Evolutionary conservation across 805 yeast species (phyloP).

Genomic region (Spathaspora passalidarum): DNA sequence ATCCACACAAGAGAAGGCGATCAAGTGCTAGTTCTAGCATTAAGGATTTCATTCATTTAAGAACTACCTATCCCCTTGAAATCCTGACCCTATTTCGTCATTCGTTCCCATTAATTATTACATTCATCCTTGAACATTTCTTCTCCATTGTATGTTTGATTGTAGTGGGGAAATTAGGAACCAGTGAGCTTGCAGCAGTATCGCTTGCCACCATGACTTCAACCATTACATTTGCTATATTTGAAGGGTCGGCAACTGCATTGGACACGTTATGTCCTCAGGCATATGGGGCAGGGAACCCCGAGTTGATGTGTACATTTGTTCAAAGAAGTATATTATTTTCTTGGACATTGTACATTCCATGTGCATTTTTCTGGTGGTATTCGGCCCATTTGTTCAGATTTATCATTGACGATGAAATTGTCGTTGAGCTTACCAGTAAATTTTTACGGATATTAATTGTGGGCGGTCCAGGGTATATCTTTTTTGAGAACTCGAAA

Average conservation of each 20-base stretch:
- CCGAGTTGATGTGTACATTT: constrained; percentile 30
- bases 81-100: constrained; percentile 25
- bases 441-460: constrained; percentile 32
- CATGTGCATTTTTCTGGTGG: constrained; percentile 43
- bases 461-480: constrained; percentile 42
- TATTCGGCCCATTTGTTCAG: constrained; percentile 24
- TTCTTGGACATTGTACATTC: constrained; percentile 32
- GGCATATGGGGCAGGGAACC: constrained; percentile 44
- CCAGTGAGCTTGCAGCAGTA: constrained; percentile 44
- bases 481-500: constrained; percentile 39
- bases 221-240: constrained; percentile 42
- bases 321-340: constrained; percentile 39
- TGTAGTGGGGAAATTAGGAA: constrained; percentile 46
- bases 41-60: constrained; percentile 28
- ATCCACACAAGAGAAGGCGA: constrained; percentile 9
- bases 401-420: constrained; percentile 29
- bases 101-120: constrained; percentile 38
- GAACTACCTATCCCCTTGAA: constrained; percentile 27
- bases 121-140: constrained; percentile 42
- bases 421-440: constrained; percentile 33
- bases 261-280: constrained; percentile 45
- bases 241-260: constrained; percentile 47
- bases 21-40: constrained; percentile 11
- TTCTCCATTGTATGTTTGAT: constrained; percentile 41
- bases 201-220: constrained; percentile 44